phyloP scores from a whole-genome alignment of 2,329 filamentous ascomycete species.

The Periconia digitata region DNA sequence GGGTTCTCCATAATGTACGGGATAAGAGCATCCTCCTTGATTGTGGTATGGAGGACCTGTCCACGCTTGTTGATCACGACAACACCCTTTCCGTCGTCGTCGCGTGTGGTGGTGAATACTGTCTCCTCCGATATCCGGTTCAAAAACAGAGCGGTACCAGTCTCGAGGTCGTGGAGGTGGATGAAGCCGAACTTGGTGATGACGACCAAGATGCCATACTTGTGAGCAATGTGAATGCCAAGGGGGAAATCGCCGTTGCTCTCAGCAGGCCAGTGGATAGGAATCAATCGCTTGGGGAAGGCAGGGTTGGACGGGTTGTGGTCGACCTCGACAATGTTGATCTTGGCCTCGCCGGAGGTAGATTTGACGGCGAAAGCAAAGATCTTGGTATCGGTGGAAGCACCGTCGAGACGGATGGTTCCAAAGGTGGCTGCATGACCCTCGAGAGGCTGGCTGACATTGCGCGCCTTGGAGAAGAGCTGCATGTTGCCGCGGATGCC shows the following conservation, averaged over 20 bases:
- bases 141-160: conserved; percentile 96
- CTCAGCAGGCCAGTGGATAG: conserved; percentile 96
- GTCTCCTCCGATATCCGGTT: conserved; percentile 99
- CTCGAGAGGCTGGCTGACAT: conserved; percentile 97
- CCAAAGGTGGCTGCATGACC: conserved; percentile 96
- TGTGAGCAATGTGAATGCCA: conserved; percentile 93
- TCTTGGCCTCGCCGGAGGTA: conserved; percentile 78
- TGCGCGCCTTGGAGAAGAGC: conserved; percentile 91
- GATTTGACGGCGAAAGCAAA: conserved; percentile 96
- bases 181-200: conserved; percentile 99
- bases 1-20: conserved; percentile 96
- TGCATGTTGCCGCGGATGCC: conserved; percentile 96
- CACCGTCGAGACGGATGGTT: conserved; percentile 83
- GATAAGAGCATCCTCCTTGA: conserved; percentile 89
- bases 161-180: conserved; percentile 96
- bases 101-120: conserved; percentile 90
- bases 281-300: conserved; percentile 94
- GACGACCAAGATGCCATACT: conserved; percentile 95
- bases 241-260: conserved; percentile 97
- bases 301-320: conserved; percentile 84
- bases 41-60: conserved; percentile 89
- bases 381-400: conserved; percentile 86
- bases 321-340: conserved; percentile 97
- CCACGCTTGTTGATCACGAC: conserved; percentile 97
- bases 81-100: conserved; percentile 82